Evolutionary conservation across 2,329 filamentous ascomycete genomes (phyloP), one percentile per base, ranked within the genome.

Genomic region (Neonectria faginata): DNA sequence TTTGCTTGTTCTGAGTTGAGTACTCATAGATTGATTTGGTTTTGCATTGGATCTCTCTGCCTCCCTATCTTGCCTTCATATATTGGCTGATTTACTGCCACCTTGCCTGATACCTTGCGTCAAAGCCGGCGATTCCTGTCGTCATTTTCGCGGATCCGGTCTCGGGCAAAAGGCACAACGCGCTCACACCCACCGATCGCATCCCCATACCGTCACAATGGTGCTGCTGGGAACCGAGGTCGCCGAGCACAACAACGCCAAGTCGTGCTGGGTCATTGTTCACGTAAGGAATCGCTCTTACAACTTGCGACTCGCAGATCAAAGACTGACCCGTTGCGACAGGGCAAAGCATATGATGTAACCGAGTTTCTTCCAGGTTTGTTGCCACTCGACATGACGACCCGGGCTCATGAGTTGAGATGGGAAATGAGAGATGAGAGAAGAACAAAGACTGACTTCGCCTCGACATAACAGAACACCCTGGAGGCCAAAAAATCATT

Each of bases 241-340:
- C 62, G 84, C 85, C 22, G 82, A 93, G 82, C 95, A 98, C 84
- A 91, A 91, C 81, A 91, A 84, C 73, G 86, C 87, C 73, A 89
- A 97, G 72, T 95, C 92, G 55, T 97, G 94, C 82, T 97, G 94
- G 94, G 92, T 97, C 50, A 92, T 97, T 75, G 88, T 97, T 65
- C 92, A 97, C 80, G 92, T 88, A 79, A 67, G 81, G 57, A 41
- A 20, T 10, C n/a, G 41, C 22, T 57, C 48, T 3, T 6, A 7
- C 14, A 14, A 12, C 18, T 33, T 31, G 6, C 5, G n/a, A 44
- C 50, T 29, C 36, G 33, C 31, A 55, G 6, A 22, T 47, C n/a
- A 36, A 9, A 65, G 52, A 66, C 68, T 73, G 51, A 73, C 65
- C 41, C 47, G 20, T 64, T 31, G 60, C 62, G 54, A 68, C 67